Evolutionary conservation across 2,329 filamentous ascomycete species (phyloP).

Genomic region (Metarhizium anisopliae): DNA sequence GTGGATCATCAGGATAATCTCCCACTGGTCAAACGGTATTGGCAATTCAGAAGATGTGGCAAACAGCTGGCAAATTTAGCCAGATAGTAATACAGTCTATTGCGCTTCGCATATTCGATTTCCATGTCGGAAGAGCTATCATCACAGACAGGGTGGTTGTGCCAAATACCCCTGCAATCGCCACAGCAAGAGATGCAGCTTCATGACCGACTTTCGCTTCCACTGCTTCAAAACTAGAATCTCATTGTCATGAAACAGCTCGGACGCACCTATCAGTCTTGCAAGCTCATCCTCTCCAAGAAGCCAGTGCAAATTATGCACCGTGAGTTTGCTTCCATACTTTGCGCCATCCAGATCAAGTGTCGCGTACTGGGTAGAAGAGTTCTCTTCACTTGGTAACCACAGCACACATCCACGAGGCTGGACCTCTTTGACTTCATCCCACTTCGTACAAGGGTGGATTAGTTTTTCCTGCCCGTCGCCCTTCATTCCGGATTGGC

Average conservation of each 20-base stretch:
- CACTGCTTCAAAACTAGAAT: conserved; percentile 33
- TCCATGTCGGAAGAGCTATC: not conserved
- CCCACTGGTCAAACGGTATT: not conserved
- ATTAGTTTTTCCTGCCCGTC: conserved; percentile 28
- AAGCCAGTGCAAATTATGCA: conserved; percentile 44
- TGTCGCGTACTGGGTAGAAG: conserved; percentile 32
- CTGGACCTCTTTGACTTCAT: conserved; percentile 28
- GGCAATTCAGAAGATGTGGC: not conserved
- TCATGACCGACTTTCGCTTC: conserved; percentile 28
- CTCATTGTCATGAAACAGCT: conserved; percentile 25
- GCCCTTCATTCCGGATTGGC: conserved; percentile 1
- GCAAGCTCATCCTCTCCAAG: conserved; percentile 38
- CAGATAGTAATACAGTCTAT: not conserved
- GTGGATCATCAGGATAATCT: not conserved
- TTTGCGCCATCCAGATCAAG: conserved; percentile 28
- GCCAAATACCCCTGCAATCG: conserved; percentile 47
- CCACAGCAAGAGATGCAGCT: conserved; percentile 45
- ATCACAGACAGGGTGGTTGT: not conserved
- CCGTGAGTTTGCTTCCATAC: conserved; percentile 31
- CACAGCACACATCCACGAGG: conserved; percentile 39
- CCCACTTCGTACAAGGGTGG: conserved; percentile 32
- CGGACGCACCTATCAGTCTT: conserved; percentile 26
- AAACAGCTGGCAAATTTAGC: not conserved
- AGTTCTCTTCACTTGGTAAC: conserved; percentile 16
- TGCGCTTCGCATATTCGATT: not conserved